Evolutionary conservation across 73 alveolate genomes (phyloP).

Genomic region (Strombidium stylifer): DNA sequence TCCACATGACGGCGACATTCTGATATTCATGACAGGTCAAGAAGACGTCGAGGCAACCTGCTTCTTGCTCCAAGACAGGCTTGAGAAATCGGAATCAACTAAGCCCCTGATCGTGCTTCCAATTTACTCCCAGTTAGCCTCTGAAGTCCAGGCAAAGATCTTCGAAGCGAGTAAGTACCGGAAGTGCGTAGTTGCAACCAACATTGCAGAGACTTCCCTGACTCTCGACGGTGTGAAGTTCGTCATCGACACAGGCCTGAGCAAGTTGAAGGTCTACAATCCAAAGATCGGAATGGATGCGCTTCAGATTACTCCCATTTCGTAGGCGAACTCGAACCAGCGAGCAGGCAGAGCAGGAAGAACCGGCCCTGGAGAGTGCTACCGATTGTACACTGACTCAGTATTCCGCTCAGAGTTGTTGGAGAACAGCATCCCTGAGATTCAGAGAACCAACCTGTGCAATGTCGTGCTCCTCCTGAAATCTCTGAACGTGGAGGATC

Average conservation of each 20-base stretch:
- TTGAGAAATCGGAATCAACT: slow-evolving; percentile 87
- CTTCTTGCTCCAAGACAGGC: slow-evolving; percentile 88
- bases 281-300: slow-evolving; percentile 99
- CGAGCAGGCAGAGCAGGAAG: slow-evolving; percentile 99
- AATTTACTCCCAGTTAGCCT: slow-evolving; percentile 98
- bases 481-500: slow-evolving; percentile 94
- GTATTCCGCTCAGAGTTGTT: slow-evolving; percentile 93
- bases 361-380: slow-evolving; percentile 99
- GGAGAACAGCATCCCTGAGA: slow-evolving; percentile 99
- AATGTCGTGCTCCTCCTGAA: slow-evolving; percentile 98
- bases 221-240: slow-evolving; percentile 99
- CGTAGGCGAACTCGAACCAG: slow-evolving; percentile 99
- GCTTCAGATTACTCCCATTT: slow-evolving; percentile 98
- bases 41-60: slow-evolving; percentile 99
- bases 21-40: slow-evolving; percentile 99
- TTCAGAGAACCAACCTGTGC: slow-evolving; percentile 99
- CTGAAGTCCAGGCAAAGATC: slow-evolving; percentile 99
- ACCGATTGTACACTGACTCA: slow-evolving; percentile 95
- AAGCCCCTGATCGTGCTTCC: slow-evolving; percentile 98
- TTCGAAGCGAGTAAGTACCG: slow-evolving; percentile 96
- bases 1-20: slow-evolving; percentile 93
- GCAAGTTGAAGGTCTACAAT: slow-evolving; percentile 98
- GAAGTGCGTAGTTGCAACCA: slow-evolving; percentile 99
- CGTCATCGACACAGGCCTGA: slow-evolving; percentile 99
- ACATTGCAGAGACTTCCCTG: slow-evolving; percentile 99